These are phyloP conservation scores for Aspergillus terreus DNA, from an alignment of 2,329 filamentous ascomycete genomes.

Conservation along the genomic window DNA sequence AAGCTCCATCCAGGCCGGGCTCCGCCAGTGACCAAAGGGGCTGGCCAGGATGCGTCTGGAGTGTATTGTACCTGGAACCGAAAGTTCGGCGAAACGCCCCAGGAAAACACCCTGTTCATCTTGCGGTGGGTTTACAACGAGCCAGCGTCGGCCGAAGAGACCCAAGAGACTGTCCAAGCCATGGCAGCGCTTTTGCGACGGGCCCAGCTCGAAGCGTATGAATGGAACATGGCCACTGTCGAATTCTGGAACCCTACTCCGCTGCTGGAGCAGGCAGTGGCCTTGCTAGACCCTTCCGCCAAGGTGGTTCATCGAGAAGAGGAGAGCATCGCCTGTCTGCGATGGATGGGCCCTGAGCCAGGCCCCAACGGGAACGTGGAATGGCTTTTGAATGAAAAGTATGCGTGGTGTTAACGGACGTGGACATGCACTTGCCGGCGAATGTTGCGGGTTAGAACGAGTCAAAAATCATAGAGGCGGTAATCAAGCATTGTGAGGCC, in stretches of 20 bases:
- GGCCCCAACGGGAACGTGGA: slow-evolving; percentile 38
- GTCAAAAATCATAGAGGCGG: slow-evolving; percentile 2
- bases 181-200: slow-evolving; percentile 62
- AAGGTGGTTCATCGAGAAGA: slow-evolving; percentile 44
- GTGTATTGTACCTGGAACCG: slow-evolving; percentile 43
- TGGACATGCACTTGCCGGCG: not conserved
- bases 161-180: slow-evolving; percentile 49
- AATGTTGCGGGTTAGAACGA: not conserved
- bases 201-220: slow-evolving; percentile 66
- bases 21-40: slow-evolving; percentile 63
- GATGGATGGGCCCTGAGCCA: slow-evolving; percentile 42
- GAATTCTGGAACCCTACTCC: slow-evolving; percentile 80
- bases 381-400: slow-evolving; percentile 49
- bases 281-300: slow-evolving; percentile 33
- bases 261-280: slow-evolving; percentile 44
- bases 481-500: not conserved
- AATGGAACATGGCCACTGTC: slow-evolving; percentile 68
- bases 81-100: slow-evolving; percentile 33
- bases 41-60: slow-evolving; percentile 51
- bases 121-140: slow-evolving; percentile 41
- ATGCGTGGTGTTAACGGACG: slow-evolving; percentile 43
- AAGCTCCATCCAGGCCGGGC: slow-evolving; percentile 54
- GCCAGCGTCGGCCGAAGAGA: slow-evolving; percentile 36
- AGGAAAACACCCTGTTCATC: slow-evolving; percentile 41
- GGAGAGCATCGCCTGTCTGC: slow-evolving; percentile 44